These are phyloP conservation scores for Globisporangium nunn DNA, from an alignment of 352 stramenopile genomes.

Conservation along the genomic window DNA sequence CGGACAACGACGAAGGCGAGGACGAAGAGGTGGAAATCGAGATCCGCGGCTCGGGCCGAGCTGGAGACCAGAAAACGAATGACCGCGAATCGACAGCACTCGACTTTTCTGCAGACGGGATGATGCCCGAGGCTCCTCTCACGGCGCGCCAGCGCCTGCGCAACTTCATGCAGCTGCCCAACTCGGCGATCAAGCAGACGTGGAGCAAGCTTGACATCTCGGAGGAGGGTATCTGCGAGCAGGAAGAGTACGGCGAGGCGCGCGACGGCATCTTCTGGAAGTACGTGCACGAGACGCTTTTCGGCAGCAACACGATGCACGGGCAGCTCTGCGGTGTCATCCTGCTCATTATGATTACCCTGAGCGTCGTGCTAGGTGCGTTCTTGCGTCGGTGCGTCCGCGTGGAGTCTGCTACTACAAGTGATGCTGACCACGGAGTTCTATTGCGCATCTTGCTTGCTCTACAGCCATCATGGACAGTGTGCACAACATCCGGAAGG, in stretches of 20 bases:
- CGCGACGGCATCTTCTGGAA: constrained; percentile 34
- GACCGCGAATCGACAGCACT: constrained; percentile 14
- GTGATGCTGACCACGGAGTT: not conserved
- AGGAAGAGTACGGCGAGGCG: constrained; percentile 27
- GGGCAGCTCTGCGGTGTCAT: constrained; percentile 52
- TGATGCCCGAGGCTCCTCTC: constrained; percentile 10
- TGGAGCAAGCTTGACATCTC: constrained; percentile 26
- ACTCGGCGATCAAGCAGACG: constrained; percentile 28
- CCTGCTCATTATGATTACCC: constrained; percentile 64
- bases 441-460: not conserved
- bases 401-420: not conserved
- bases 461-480: constrained; percentile 54
- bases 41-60: constrained; percentile 7
- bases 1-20: constrained; percentile 8
- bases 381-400: not conserved
- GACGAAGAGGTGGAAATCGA: constrained; percentile 29
- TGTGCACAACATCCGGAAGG: constrained; percentile 43
- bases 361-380: constrained; percentile 58
- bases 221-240: constrained; percentile 24
- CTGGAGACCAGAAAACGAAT: not conserved
- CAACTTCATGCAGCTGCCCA: constrained; percentile 19
- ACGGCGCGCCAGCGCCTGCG: constrained; percentile 16
- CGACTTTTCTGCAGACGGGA: constrained; percentile 11
- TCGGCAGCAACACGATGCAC: constrained; percentile 48
- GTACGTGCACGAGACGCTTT: constrained; percentile 62